phyloP scores from a whole-genome alignment of 2,329 filamentous ascomycete species.

The Aphanocladium album region DNA sequence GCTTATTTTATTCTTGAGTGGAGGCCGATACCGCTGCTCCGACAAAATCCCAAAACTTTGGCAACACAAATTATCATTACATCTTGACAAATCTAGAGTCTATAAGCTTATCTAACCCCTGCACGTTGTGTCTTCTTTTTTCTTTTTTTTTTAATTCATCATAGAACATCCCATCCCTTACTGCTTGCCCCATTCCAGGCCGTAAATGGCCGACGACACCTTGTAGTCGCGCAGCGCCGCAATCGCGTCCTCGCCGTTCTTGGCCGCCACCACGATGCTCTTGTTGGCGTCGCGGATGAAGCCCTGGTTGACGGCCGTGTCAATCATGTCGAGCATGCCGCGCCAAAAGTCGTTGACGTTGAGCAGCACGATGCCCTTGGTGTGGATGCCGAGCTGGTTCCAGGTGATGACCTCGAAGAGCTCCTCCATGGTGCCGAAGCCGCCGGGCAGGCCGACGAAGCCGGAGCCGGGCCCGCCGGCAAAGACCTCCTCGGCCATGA shows the following conservation, averaged over 20 bases:
- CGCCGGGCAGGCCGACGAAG: constrained; percentile 83
- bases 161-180: constrained; percentile 27
- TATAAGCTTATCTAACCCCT: background rate
- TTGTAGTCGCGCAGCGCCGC: constrained; percentile 67
- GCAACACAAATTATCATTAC: background rate
- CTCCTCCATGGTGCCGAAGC: constrained; percentile 95
- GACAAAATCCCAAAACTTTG: no score
- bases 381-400: constrained; percentile 95
- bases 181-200: constrained; percentile 74
- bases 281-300: constrained; percentile 70
- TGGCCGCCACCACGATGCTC: constrained; percentile 73
- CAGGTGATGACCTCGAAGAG: constrained; percentile 87
- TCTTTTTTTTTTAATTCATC: background rate
- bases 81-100: background rate
- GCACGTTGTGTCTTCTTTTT: background rate
- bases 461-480: constrained; percentile 76
- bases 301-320: constrained; percentile 66
- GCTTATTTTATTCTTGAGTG: background rate
- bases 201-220: constrained; percentile 68
- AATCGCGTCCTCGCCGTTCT: constrained; percentile 67
- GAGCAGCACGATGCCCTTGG: constrained; percentile 69
- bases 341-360: constrained; percentile 94
- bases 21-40: background rate
- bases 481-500: constrained; percentile 88
- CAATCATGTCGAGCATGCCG: constrained; percentile 77